A percentile compares a stretch with the other conserved stretches of the same genome.
Conservation (phyloP, 2,329 filamentous ascomycete genomes). For the Verticillium tricorpus region DNA sequence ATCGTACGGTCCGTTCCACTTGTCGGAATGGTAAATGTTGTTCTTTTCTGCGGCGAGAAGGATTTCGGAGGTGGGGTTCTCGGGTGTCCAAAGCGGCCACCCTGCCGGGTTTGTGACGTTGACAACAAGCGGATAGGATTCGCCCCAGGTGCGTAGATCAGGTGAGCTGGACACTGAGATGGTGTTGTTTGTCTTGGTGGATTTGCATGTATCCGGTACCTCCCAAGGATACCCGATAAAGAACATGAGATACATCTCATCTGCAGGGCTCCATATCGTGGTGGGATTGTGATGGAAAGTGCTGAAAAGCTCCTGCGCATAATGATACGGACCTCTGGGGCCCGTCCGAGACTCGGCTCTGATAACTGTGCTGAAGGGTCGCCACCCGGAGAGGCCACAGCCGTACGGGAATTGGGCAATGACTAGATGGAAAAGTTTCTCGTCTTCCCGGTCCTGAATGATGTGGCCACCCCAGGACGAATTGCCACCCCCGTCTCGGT, state of each 20-base stretch:
- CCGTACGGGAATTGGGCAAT: slow-evolving; percentile 38
- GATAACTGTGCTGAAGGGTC: slow-evolving; percentile 38
- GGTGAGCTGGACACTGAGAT: slow-evolving; percentile 20
- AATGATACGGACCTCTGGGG: slow-evolving; percentile 38
- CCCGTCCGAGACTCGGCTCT: slow-evolving; percentile 39
- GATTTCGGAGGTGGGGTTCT: slow-evolving; percentile 22
- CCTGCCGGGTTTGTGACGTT: slow-evolving; percentile 37
- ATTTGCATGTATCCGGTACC: slow-evolving; percentile 6
- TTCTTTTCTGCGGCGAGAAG: slow-evolving; percentile 29
- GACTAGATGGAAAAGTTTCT: slow-evolving; percentile 37
- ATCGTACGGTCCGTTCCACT: slow-evolving; percentile 22
- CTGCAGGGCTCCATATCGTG: slow-evolving; percentile 36
- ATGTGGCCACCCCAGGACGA: slow-evolving; percentile 45
- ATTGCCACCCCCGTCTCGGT: slow-evolving; percentile 20
- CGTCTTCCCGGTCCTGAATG: slow-evolving; percentile 33
- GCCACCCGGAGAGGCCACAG: slow-evolving; percentile 43
- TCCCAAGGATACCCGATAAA: slow-evolving; percentile 28
- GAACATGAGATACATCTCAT: slow-evolving; percentile 39
- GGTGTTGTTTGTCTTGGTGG: slow-evolving; percentile 16
- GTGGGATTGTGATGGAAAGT: slow-evolving; percentile 44
- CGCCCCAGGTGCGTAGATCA: slow-evolving; percentile 4
- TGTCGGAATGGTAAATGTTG: slow-evolving; percentile 24
- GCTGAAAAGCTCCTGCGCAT: slow-evolving; percentile 30
- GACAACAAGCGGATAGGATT: slow-evolving; percentile 5
- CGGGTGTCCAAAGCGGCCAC: slow-evolving; percentile 27